A percentile compares a stretch with the other conserved stretches of the same genome.
phyloP scores from a whole-genome alignment of 305 asterid genomes.

The Coffea humblotiana region DNA sequence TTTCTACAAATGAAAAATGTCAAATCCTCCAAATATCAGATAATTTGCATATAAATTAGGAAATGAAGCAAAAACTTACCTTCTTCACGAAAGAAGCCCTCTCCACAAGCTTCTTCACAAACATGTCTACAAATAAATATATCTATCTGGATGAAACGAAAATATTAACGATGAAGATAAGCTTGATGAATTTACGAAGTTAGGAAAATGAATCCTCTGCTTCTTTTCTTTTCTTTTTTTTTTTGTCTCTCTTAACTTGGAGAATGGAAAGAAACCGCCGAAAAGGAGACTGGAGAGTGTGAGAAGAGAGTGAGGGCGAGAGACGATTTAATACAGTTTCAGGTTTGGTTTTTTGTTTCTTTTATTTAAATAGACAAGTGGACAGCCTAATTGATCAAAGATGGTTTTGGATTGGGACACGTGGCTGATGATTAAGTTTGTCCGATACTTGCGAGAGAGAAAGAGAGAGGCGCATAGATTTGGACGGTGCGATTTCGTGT shows the following conservation, averaged over 20 bases:
- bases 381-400: slow-evolving; percentile 19
- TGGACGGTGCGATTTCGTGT: slow-evolving; percentile 27
- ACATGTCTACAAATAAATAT: slow-evolving; percentile 13
- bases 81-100: slow-evolving; percentile 75
- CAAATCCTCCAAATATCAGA: not conserved
- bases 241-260: not conserved
- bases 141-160: not conserved
- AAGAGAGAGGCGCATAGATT: not conserved
- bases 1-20: not conserved
- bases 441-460: slow-evolving; percentile 59
- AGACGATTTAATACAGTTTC: slow-evolving; percentile 47
- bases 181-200: not conserved
- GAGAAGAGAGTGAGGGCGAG: slow-evolving; percentile 1
- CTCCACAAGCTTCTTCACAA: slow-evolving; percentile 55
- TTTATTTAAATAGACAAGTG: not conserved
- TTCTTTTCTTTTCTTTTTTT: too few species aligned
- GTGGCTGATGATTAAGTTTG: slow-evolving; percentile 46
- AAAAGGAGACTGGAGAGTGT: slow-evolving; percentile 22
- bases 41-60: not conserved
- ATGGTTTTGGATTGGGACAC: slow-evolving; percentile 36
- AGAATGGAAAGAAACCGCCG: slow-evolving; percentile 18
- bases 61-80: slow-evolving; percentile 34
- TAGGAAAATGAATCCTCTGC: too few species aligned
- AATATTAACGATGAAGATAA: not conserved
- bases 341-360: not conserved